Evolutionary conservation across 495 filamentous ascomycete species (phyloP), one percentile per base, ranked within the genome.

Genomic region (Penicillium verhagenii): DNA sequence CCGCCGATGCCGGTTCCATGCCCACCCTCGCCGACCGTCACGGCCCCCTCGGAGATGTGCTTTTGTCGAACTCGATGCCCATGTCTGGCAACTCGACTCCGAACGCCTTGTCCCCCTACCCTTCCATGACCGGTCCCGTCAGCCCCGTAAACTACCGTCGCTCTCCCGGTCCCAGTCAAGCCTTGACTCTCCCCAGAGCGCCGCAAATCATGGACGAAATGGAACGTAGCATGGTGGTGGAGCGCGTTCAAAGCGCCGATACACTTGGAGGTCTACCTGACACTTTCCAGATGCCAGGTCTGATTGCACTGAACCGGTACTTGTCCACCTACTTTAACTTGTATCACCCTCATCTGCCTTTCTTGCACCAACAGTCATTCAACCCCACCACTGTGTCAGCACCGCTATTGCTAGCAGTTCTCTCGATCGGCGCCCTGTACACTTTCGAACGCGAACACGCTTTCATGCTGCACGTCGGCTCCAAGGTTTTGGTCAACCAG

Each of bases 391-490:
- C 85, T 47, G 81, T 86, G 11, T 87, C 91, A 26, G 83, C 95
- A 1, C 85, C 94, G 13, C 76, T 98, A 13, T 76, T 98, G 26
- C 83, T 97, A 25, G 91, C 93, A 8, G 92, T 97, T 8, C 78
- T 97, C 53, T 97, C 95, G 6, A 96, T 98, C 58, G 94, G 94
- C 60, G 92, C 94, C 11, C 76, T 98, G 50, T 98, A 98, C 72
- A 91, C 92, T 9, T 97, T 98, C 66, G 91, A 97, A 67, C 90
- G 95, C 64, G 94, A 96, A 60, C 87, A 95, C 64, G 95, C 95
- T 31, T 90, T 96, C 68, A 88, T 93, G 78, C 84, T 96, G n/a
- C 94, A 98, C 73, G 93, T 96, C 52, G 95, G 93, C 8, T 96
- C 95, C 37, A 97, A 97, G 76, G 87, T 96, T 42, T 79, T 98